Base-by-base conservation (phyloP, 345 rosid species). In the Camelina neglecta region DNA sequence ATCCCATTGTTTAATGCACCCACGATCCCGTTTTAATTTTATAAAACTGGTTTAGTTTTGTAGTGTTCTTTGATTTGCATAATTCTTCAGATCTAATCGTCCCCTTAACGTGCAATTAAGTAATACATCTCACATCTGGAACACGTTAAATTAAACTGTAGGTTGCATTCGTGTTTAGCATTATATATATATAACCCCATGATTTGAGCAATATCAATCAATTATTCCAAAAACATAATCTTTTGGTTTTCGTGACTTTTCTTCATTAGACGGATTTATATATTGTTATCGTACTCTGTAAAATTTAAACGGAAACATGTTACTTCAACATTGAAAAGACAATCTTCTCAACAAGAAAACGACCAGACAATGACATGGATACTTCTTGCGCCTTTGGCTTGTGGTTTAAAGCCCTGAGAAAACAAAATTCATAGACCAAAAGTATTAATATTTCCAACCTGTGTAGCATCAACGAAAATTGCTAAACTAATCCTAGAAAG, bases 11-110 rank as follows among this genome's bases (percentile, higher is more conserved):
- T 50, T 9, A 69, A 69, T 36, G 75, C 54, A 56, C 53, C 71
- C 61, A 76, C 66, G 75, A 70, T 63, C 71, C 44, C 26, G 24
- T 50, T 23, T 12, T 0, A 60, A 33, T 69, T 62, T 24, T 54
- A 39, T 6, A 1, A 8, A 4, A 4, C 31, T 21, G 8, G 26
- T 56, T 41, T 12, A 15, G 11, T 45, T 51, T 54, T 35, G 38
- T 35, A 7, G 2, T 7, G 8, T 45, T 21, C 20, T 66, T 49
- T 49, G 61, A 18, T 23, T 74, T 75, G 67, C 45, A 41, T 15
- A 51, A 44, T 45, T 53, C n/a, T 45, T 53, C n/a, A 24, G 75
- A 76, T 76, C 80, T 62, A 62, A 69, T 61, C 38, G 48, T n/a
- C 50, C 59, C n/a, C 69, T 51, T 53, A 42, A 61, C 64, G 79